Conservation (phyloP, 2,329 filamentous ascomycete species). For the Trichoderma afroharzianum region DNA sequence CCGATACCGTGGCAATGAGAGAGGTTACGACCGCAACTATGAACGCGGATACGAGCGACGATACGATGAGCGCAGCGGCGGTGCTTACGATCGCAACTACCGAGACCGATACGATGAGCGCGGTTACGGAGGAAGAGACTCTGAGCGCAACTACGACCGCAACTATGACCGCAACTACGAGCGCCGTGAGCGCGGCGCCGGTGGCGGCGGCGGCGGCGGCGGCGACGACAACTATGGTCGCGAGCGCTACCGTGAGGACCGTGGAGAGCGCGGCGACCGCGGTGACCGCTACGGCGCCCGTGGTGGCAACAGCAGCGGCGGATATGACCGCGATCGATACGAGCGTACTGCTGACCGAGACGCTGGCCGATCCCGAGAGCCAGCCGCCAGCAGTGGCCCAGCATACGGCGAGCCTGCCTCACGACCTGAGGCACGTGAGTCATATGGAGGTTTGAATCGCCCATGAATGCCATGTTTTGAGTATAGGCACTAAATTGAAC, state of each 20-base stretch:
- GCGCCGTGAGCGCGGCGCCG: conserved; percentile 39
- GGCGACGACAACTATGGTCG: conserved; percentile 37
- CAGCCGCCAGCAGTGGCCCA: conserved; percentile 32
- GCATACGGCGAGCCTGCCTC: conserved; percentile 41
- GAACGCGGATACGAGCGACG: conserved; percentile 44
- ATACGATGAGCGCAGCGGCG: conserved; percentile 30
- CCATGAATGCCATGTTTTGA: conserved; percentile 18
- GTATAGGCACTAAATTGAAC: conserved; percentile 24
- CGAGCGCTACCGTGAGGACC: conserved; percentile 44
- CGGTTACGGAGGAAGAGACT: conserved; percentile 45
- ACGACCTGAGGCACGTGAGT: conserved; percentile 42
- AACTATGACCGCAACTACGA: conserved; percentile 57
- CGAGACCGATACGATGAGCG: conserved; percentile 46
- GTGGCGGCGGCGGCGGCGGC: conserved; percentile 14
- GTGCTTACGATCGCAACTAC: conserved; percentile 49
- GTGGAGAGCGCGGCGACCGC: conserved; percentile 20
- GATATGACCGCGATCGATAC: conserved; percentile 48
- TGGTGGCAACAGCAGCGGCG: conserved; percentile 29
- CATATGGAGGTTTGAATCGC: conserved; percentile 41
- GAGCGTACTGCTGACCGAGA: conserved; percentile 45
- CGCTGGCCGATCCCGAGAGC: conserved; percentile 38
- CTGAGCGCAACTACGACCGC: conserved; percentile 52
- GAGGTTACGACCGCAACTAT: conserved; percentile 45
- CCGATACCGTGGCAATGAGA: conserved; percentile 48
- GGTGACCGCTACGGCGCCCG: conserved; percentile 39